phyloP scores from a whole-genome alignment of 2,329 filamentous ascomycete genomes.

The Aspergillus quadrilineatus region DNA sequence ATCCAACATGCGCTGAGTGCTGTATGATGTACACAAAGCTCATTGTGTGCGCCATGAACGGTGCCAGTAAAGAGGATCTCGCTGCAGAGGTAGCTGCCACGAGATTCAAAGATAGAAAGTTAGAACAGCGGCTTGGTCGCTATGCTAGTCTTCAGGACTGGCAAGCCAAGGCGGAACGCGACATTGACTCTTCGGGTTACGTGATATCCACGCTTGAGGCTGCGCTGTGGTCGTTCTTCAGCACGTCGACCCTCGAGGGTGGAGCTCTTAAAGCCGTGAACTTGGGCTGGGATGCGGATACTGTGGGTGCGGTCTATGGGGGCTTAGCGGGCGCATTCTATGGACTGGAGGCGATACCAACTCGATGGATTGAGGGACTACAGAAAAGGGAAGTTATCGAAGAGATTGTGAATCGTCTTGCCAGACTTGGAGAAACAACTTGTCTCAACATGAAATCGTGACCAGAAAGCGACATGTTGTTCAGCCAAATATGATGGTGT shows the following conservation, averaged over 20 bases:
- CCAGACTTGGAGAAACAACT: too few species aligned
- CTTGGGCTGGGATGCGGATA: slow-evolving; percentile 47
- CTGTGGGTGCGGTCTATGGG: slow-evolving; percentile 47
- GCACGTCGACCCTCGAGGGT: slow-evolving; percentile 35
- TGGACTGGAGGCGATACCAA: slow-evolving; percentile 35
- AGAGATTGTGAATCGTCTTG: neutral
- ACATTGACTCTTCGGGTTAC: slow-evolving; percentile 41
- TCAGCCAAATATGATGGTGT: too few species aligned
- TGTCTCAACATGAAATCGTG: too few species aligned
- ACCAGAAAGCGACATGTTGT: too few species aligned
- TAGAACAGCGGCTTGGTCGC: slow-evolving; percentile 6
- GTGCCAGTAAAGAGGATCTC: slow-evolving; percentile 8
- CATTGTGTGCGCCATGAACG: slow-evolving; percentile 31
- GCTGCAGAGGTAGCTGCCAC: slow-evolving; percentile 9
- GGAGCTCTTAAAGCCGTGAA: slow-evolving; percentile 45
- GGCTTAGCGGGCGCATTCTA: slow-evolving; percentile 33
- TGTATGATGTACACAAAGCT: slow-evolving; percentile 41
- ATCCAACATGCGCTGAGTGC: slow-evolving; percentile 37
- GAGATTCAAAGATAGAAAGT: neutral
- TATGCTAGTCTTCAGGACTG: slow-evolving; percentile 28
- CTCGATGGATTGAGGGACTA: slow-evolving; percentile 31
- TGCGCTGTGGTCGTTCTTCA: slow-evolving; percentile 46
- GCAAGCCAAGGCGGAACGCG: slow-evolving; percentile 17
- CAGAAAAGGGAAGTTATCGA: slow-evolving; percentile 18
- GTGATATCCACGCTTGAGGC: slow-evolving; percentile 45